Evolutionary conservation across 2,329 filamentous ascomycete genomes (phyloP), one percentile per base, ranked within the genome.

Genomic region (Monilinia fructicola): DNA sequence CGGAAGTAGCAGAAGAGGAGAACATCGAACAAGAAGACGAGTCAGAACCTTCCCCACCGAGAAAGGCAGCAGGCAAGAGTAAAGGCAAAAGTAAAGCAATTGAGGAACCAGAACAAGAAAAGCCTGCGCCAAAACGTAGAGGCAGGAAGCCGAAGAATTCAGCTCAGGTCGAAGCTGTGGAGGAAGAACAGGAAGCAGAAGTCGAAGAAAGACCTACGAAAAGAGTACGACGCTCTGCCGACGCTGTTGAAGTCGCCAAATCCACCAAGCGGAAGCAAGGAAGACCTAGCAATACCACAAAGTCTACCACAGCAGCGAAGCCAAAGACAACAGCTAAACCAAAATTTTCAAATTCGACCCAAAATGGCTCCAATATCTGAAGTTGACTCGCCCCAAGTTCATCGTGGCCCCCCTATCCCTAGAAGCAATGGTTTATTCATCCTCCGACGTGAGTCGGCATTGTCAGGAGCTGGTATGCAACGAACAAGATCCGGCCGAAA

Each of bases 401-500:
- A 73, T 60, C 72, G 73, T 35, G 75, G 74, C 3, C 76, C 76
- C 16, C 76, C 75, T 35, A 67, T 76, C 16, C 82, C 82, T 26
- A 76, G 80, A 58, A 82, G 80, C 64, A 79, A 79, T 54, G 81
- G 82, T 54, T 74, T 83, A 4, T 80, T 82, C 69, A 83, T 84
- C 59, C 76, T 84, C 56, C 81, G 82, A 67, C 79, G 81, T 55
- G 82, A 84, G 72, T 79, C 78, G 16, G 81, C 82, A 23, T 7
- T 31, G n/a, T 69, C 70, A 65, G 71, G 69, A 3, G 54, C 67
- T 35, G 72, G 71, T 2, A 75, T 85, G 18, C 38, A 46, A 44
- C 84, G 82, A 54, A 91, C 89, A 61, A 88, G 92, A 64, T 94
- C 90, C 16, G 93, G 92, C 2, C 87, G 95, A 66, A 86, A 87